phyloP scores from a whole-genome alignment of 2,329 filamentous ascomycete species.

The Hymenoscyphus occultus region DNA sequence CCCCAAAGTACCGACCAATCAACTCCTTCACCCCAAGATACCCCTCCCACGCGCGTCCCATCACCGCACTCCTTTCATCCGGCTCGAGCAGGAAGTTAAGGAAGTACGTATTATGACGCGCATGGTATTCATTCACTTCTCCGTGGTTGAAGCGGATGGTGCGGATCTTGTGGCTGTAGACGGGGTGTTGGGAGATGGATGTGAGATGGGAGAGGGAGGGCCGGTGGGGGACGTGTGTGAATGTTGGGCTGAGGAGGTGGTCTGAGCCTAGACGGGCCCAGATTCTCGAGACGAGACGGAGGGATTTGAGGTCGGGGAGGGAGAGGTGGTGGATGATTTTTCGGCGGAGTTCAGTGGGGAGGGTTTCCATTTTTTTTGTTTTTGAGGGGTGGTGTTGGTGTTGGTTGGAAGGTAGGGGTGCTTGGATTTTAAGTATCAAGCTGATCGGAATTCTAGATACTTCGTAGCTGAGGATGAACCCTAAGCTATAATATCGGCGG shows the following conservation, averaged over 20 bases:
- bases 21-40: constrained; percentile 34
- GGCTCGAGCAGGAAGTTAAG: constrained; percentile 30
- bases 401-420: too few relatives aligned
- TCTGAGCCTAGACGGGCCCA: constrained; percentile 29
- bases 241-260: constrained; percentile 26
- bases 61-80: constrained; percentile 29
- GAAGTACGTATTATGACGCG: constrained; percentile 34
- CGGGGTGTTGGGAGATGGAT: constrained; percentile 25
- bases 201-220: constrained; percentile 27
- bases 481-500: not conserved
- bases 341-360: constrained; percentile 29
- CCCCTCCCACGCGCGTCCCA: constrained; percentile 34
- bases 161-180: constrained; percentile 24
- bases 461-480: not conserved
- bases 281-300: constrained; percentile 25
- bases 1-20: constrained; percentile 29
- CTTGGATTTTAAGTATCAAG: too few relatives aligned
- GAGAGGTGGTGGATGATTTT: constrained; percentile 22
- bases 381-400: not conserved
- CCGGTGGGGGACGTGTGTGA: constrained; percentile 25
- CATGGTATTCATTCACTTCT: constrained; percentile 34
- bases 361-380: constrained; percentile 22
- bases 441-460: not conserved
- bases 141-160: constrained; percentile 28
- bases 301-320: constrained; percentile 20